Percentiles rank a stretch among this genome's conserved stretches.
phyloP scores from a whole-genome alignment of 495 filamentous ascomycete species.

The Aspergillus indologenus region DNA sequence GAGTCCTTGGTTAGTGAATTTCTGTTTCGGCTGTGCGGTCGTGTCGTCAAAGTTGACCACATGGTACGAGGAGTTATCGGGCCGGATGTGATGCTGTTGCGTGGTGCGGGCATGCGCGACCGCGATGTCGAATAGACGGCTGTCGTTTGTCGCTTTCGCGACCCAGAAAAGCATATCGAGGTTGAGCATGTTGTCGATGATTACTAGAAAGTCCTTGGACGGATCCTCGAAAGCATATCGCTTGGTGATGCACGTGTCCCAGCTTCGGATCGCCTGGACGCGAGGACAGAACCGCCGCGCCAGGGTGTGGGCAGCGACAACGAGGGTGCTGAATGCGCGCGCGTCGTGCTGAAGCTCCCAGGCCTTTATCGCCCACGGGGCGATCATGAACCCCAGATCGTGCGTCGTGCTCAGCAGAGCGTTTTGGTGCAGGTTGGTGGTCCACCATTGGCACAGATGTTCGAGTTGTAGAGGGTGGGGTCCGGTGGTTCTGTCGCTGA shows the following conservation, averaged over 20 bases:
- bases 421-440: constrained; percentile 32
- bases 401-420: constrained; percentile 37
- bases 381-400: constrained; percentile 48
- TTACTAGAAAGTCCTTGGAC: constrained; percentile 30
- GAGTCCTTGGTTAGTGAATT: constrained; percentile 43
- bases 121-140: constrained; percentile 29
- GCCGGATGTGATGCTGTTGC: constrained; percentile 33
- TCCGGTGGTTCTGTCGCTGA: neutral
- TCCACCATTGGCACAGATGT: constrained; percentile 36
- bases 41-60: constrained; percentile 37
- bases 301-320: constrained; percentile 36
- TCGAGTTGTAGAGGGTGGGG: constrained; percentile 25
- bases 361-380: constrained; percentile 35
- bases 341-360: constrained; percentile 33
- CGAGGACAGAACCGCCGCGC: constrained; percentile 33
- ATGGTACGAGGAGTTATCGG: constrained; percentile 35
- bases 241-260: constrained; percentile 34
- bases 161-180: constrained; percentile 46
- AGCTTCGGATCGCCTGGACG: constrained; percentile 37
- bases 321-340: constrained; percentile 26
- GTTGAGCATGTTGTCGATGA: constrained; percentile 51
- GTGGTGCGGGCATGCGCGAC: constrained; percentile 35
- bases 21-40: constrained; percentile 28
- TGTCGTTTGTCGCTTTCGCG: constrained; percentile 30
- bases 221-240: constrained; percentile 32